These are phyloP conservation scores for Plectosphaerella plurivora DNA, from an alignment of 2,329 filamentous ascomycete genomes.

Conservation along the genomic window DNA sequence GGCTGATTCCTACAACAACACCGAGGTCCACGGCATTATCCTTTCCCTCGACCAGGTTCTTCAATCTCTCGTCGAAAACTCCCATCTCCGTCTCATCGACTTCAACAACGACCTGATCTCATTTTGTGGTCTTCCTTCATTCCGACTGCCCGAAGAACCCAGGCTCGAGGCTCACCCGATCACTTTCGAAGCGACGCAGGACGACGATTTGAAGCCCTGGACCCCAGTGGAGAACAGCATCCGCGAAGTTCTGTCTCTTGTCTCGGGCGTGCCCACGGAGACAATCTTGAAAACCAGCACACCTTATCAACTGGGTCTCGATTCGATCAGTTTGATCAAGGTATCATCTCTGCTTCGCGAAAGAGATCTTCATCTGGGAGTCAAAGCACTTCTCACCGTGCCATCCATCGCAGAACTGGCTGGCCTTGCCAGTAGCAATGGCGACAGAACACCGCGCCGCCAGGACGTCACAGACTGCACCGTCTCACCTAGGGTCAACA, in stretches of 20 bases:
- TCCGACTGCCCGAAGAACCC: constrained; percentile 16
- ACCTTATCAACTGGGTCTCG: constrained; percentile 81
- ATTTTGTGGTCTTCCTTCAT: constrained; percentile 59
- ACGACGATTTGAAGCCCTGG: constrained; percentile 21
- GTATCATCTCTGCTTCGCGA: constrained; percentile 67
- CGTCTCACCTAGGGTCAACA: constrained; percentile 31
- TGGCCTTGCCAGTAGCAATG: background rate
- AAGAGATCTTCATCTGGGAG: constrained; percentile 55
- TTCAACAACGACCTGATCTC: constrained; percentile 50
- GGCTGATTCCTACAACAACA: constrained; percentile 41
- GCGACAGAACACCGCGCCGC: background rate
- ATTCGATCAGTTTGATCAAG: constrained; percentile 90
- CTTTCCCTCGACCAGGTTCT: constrained; percentile 56
- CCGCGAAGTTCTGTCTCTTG: constrained; percentile 42
- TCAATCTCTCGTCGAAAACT: constrained; percentile 43
- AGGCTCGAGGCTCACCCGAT: background rate
- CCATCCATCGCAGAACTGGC: constrained; percentile 55
- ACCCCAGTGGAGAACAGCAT: constrained; percentile 30
- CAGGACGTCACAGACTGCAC: background rate
- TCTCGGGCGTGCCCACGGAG: constrained; percentile 56
- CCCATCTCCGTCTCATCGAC: constrained; percentile 46
- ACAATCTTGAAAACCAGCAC: constrained; percentile 58
- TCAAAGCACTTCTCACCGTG: constrained; percentile 67
- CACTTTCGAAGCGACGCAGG: too few species aligned
- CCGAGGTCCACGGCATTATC: constrained; percentile 48